Conservation (phyloP, 371 early-diverging fungal species). For the Dichotomocladium elegans region DNA sequence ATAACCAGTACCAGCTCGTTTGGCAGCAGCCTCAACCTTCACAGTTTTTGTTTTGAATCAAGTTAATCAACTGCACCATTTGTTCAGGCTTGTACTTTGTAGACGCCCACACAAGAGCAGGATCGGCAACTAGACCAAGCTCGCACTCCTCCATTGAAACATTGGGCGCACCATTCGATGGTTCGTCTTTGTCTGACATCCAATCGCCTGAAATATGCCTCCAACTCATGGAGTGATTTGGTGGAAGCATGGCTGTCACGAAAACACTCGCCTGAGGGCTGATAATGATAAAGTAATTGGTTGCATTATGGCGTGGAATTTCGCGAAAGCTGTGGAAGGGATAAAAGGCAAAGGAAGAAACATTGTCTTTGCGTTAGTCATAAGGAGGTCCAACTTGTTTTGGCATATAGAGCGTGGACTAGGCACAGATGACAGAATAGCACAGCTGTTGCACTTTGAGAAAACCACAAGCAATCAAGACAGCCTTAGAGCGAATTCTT, state of each 20-base stretch:
- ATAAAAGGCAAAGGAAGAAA: too few species aligned
- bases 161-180: background rate
- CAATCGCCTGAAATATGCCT: constrained; percentile 1
- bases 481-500: too few species aligned
- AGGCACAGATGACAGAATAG: too few species aligned
- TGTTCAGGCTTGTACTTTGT: constrained; percentile 1
- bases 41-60: background rate
- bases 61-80: background rate
- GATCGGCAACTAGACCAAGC: background rate
- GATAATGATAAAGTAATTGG: too few species aligned
- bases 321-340: too few species aligned
- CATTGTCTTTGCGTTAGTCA: too few species aligned
- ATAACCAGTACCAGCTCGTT: background rate
- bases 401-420: too few species aligned
- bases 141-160: background rate
- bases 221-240: background rate
- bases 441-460: too few species aligned
- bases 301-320: too few species aligned
- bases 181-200: constrained; percentile 2
- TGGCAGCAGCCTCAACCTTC: background rate
- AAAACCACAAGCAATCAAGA: too few species aligned
- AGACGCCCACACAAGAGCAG: background rate
- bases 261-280: background rate
- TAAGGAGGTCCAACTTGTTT: too few species aligned
- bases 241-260: background rate